Evolutionary conservation across 495 filamentous ascomycete genomes (phyloP), one percentile per base, ranked within the genome.

Genomic region (Aspergillus bridgeri): DNA sequence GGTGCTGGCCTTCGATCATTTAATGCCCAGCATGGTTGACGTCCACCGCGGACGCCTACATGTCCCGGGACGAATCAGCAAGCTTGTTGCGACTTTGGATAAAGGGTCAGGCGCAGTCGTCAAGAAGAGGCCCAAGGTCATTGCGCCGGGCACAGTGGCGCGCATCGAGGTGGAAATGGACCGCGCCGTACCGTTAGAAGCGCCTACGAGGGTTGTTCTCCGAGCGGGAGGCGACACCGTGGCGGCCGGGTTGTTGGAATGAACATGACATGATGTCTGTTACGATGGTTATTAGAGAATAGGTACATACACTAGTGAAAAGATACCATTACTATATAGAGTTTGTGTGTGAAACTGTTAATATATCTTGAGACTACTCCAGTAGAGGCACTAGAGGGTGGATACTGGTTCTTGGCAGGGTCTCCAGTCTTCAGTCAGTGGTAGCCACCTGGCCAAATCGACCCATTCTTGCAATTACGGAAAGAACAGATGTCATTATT

Each of bases 11-110:
- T 95, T 98, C 68, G 90, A 96, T 59, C 85, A 90, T 52, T 64
- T 98, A 27, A 86, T 89, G 70, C 94, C 94, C 3, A 92, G 92
- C 86, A 79, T 81, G 56, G 86, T 97, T 38, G 94, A 96, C 65
- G 83, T 98, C 18, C 91, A 95, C 69, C 78, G 89, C 22, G 95
- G 95, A 2, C 79, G 91, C 25, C 74, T 97, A 54, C 88, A 96
- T 71, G 83, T 85, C 0, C 80, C 91, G 0, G 94, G 89, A 2
- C 85, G 81, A 57, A 87, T 98, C 48, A 78, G 78, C 57, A 76
- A 80, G 55, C 75, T 98, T 61, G 66, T 87, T 9, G 88, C 87
- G 2, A 74, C 86, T 15, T 66, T 96, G 54, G 90, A 96, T 69
- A 96, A 94, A 70, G 72, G 75, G 9, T 86, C 82, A 22, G 88